A percentile compares a stretch with the other conserved stretches of the same genome.
Evolutionary conservation across 2,329 filamentous ascomycete genomes (phyloP).

Genomic region (Epichloe baconii): DNA sequence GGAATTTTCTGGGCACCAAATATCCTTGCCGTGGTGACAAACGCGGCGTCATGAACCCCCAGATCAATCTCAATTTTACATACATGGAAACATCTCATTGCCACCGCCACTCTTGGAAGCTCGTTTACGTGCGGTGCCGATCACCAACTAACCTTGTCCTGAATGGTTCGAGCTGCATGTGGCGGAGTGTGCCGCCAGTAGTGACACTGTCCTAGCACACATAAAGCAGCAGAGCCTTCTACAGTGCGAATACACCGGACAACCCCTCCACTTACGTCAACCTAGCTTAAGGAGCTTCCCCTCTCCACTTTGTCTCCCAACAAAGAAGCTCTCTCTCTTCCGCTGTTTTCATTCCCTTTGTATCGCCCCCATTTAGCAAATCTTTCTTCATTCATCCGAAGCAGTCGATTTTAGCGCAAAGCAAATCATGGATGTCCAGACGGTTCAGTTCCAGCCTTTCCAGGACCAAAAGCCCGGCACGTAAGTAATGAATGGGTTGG

Average conservation of each 20-base stretch:
- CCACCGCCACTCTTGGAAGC: constrained; percentile 1
- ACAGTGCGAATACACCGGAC: constrained; percentile 12
- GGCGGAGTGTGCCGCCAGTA: background rate
- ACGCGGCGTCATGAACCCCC: too few species aligned
- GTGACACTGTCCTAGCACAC: background rate
- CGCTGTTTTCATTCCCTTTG: background rate
- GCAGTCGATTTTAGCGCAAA: background rate
- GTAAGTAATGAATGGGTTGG: constrained; percentile 45
- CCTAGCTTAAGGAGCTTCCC: constrained; percentile 15
- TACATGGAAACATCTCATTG: background rate
- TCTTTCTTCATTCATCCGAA: background rate
- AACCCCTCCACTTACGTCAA: constrained; percentile 3
- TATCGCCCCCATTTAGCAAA: too few species aligned
- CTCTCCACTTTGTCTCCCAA: constrained; percentile 1
- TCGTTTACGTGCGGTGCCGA: background rate
- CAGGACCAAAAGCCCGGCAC: constrained; percentile 98
- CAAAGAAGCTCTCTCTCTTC: background rate
- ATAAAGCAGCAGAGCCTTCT: rapidly evolving
- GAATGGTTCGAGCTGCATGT: background rate
- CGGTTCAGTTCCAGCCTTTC: constrained; percentile 73
- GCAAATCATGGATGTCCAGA: constrained; percentile 55
- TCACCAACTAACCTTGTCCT: background rate
- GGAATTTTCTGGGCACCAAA: too few species aligned
- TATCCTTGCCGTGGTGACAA: too few species aligned
- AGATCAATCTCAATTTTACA: background rate